Evolutionary conservation across 345 rosid genomes (phyloP).

Genomic region (Eutrema japonicum): DNA sequence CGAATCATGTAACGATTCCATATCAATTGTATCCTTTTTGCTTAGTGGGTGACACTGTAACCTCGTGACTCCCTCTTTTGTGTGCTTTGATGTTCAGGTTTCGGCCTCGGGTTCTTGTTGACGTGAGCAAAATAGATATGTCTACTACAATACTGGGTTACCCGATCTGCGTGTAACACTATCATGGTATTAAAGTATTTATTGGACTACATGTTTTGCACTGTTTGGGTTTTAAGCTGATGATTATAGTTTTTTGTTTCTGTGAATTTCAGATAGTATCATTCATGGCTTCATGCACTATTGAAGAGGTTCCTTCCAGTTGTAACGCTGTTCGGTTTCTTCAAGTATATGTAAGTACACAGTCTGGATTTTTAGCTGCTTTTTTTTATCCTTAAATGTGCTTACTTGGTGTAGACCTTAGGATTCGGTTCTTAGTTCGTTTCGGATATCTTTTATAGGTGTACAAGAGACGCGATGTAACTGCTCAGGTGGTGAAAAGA

Average conservation of each 20-base stretch:
- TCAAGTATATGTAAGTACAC: constrained; percentile 64
- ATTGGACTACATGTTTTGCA: background rate
- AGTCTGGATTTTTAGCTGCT: constrained; percentile 20
- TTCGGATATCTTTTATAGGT: constrained; percentile 48
- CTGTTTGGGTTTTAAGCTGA: background rate
- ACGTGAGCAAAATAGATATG: constrained; percentile 63
- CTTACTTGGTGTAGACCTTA: background rate
- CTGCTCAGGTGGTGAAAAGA: constrained; percentile 67
- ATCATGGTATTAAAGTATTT: constrained; percentile 63
- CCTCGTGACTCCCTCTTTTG: background rate
- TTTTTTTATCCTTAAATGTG: background rate
- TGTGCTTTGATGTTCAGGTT: constrained; percentile 53
- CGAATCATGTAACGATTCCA: constrained; percentile 54
- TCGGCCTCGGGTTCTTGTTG: constrained; percentile 72
- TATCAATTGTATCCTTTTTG: background rate
- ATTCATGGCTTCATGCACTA: constrained; percentile 56
- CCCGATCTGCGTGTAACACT: constrained; percentile 62
- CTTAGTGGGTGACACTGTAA: no score
- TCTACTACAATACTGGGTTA: constrained; percentile 63
- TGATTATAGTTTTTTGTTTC: constrained; percentile 1
- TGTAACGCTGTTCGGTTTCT: constrained; percentile 77
- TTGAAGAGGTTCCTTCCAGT: constrained; percentile 90
- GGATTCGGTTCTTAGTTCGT: background rate
- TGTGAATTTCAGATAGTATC: constrained; percentile 60
- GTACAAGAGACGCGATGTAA: constrained; percentile 60